Base-by-base conservation (phyloP, 1,139 yeast genomes). In the Geotrichum histeridarum region DNA sequence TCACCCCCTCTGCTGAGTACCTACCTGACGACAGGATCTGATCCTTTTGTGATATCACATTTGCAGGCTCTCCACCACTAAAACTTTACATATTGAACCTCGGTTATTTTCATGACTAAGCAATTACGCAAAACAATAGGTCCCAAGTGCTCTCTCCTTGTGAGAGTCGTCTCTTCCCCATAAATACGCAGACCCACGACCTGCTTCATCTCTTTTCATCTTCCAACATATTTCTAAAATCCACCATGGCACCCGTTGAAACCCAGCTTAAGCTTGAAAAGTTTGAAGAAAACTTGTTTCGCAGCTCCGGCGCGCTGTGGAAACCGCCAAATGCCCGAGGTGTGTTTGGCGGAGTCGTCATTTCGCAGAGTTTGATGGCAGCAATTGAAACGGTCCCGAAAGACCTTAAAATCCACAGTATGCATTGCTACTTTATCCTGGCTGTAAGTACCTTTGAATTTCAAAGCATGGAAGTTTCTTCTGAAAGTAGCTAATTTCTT, bases 271-370 rank as follows among this genome's bases (percentile, higher is more conserved):
- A 62, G 1, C 60, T 73, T 30, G 64, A 62, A 42, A 62, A 63
- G 51, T 59, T 70, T 3, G 66, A 63, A 15, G 58, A 57, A n/a
- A 69, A 73, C 56, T 65, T 66, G 15, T 74, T 58, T 56, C 61
- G 65, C 18, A 71, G 69, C 48, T 62, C 60, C 0, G 69, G 72
- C 7, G 65, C 64, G 32, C 62, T 73, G 7, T 70, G 68, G 58
- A 73, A 78, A 7, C 82, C 82, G 2, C 70, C 73, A 1, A 79
- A 80, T 0, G 88, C 88, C 1, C 71, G 87, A 44, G 93, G 91
- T 1, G 82, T 86, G 1, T 86, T 84, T 70, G 95, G 95, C 42
- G 95, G 95, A 2, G 82, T 85, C 42, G 75, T 84, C 54, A 82
- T 86, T 45, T 87, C 89, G 0, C 95, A 86, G 65, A 73, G 91